These are phyloP conservation scores for Gracilaria vermiculophylla DNA, from an alignment of 23 red algal species.

Conservation along the genomic window DNA sequence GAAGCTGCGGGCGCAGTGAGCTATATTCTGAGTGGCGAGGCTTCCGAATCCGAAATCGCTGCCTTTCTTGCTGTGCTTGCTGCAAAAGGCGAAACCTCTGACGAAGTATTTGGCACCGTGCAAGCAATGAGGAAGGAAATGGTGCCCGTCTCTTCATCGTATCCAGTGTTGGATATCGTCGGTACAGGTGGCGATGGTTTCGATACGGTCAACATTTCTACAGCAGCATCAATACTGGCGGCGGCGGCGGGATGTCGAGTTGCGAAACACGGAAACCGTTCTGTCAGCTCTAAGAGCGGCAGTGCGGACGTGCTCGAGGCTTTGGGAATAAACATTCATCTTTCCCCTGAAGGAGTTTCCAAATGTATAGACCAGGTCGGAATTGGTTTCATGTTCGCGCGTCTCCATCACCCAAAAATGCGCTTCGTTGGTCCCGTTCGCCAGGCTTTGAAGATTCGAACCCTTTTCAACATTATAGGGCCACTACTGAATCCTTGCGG, in stretches of 20 bases:
- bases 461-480: constrained; percentile 89
- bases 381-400: constrained; percentile 97
- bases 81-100: constrained; percentile 87
- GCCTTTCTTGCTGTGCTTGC: constrained; percentile 80
- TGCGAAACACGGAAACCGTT: constrained; percentile 95
- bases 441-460: constrained; percentile 72
- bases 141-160: constrained; percentile 34
- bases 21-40: constrained; percentile 52
- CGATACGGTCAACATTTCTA: constrained; percentile 93
- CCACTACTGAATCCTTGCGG: constrained; percentile 88
- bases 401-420: constrained; percentile 84
- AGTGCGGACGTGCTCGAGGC: constrained; percentile 81
- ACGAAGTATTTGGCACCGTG: constrained; percentile 79
- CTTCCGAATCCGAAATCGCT: constrained; percentile 68
- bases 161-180: constrained; percentile 80
- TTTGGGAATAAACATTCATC: constrained; percentile 59
- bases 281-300: constrained; percentile 76
- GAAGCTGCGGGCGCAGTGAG: background rate
- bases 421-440: constrained; percentile 69
- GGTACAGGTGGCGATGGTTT: constrained; percentile 95
- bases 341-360: constrained; percentile 61
- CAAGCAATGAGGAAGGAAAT: constrained; percentile 56
- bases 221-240: constrained; percentile 81
- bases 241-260: constrained; percentile 87
- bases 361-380: constrained; percentile 78